Conservation (phyloP, 371 early-diverging fungal genomes). For the Lichtheimia ramosa region DNA sequence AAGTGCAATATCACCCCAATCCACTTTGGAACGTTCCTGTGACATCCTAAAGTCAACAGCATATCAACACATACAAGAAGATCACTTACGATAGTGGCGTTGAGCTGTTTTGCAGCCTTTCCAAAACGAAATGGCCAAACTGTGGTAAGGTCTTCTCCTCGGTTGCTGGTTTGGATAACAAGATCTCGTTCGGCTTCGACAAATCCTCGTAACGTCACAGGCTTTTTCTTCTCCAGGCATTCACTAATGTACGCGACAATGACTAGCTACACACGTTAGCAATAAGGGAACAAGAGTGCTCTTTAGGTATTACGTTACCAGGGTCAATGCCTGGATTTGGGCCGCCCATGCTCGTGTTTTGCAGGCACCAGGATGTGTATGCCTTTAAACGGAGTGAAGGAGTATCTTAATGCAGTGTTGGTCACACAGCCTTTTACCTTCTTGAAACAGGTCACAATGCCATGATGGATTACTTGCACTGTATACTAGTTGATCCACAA, state of each 20-base stretch:
- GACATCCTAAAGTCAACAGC: not conserved
- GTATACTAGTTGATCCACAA: too few relatives aligned
- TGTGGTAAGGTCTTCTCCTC: not conserved
- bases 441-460: too few relatives aligned
- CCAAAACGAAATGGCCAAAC: not conserved
- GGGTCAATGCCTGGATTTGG: too few relatives aligned
- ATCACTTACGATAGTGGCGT: not conserved
- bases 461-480: too few relatives aligned
- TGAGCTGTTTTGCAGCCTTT: not conserved
- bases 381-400: too few relatives aligned
- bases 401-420: too few relatives aligned
- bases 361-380: too few relatives aligned
- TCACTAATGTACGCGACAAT: not conserved
- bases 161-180: not conserved
- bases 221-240: not conserved
- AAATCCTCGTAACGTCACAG: not conserved
- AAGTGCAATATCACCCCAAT: not conserved
- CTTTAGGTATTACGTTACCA: too few relatives aligned
- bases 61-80: not conserved
- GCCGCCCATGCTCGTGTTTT: too few relatives aligned
- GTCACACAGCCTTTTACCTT: too few relatives aligned
- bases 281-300: too few relatives aligned
- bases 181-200: not conserved
- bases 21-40: not conserved
- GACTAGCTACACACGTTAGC: not conserved